Evolutionary conservation across 495 filamentous ascomycete genomes (phyloP), one percentile per base, ranked within the genome.

Genomic region (Aspergillus biplanus): DNA sequence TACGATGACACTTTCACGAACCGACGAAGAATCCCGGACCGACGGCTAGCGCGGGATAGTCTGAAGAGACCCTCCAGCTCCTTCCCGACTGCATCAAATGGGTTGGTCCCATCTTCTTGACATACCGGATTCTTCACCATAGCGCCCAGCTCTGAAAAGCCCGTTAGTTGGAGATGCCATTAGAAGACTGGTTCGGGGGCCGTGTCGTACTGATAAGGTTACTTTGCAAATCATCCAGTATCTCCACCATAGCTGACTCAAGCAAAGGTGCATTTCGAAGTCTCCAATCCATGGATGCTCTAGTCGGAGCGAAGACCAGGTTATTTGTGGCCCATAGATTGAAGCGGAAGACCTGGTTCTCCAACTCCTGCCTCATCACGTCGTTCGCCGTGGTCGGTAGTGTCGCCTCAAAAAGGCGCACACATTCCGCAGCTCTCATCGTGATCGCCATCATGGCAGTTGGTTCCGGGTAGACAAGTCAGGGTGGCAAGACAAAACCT

Each of bases 211-310:
- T 16, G 11, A 50, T 58, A 5, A 68, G 48, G 21, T 15, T 60
- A 16, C 9, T 57, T 15, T 56, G 46, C 32, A 68, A 31, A 39
- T 65, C 62, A 21, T 65, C 63, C 12, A 68, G 31, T 7, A 65
- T n/a, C 2, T 68, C 66, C 5, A 35, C 13, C 58, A 68, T 54
- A 0, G 54, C 12, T 0, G 66, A 68, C 9, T 65, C 32, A 16
- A 68, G 48, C 31, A 62, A 34, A 18, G 63, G 59, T 15, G 66
- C 52, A 52, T 65, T 65, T 52, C 66, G 52, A 27, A 68, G 35
- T 39, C 66, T 55, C 66, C 66, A 68, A 53, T 68, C 63, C 66
- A 68, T 68, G 7, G 66, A 68, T 11, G 66, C 59, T 8, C 59
- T 34, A 6, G 21, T 35, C 34, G 66, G 59, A 59, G 53, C 58